phyloP scores from a whole-genome alignment of 2,329 filamentous ascomycete genomes.

The Polychaeton citri region DNA sequence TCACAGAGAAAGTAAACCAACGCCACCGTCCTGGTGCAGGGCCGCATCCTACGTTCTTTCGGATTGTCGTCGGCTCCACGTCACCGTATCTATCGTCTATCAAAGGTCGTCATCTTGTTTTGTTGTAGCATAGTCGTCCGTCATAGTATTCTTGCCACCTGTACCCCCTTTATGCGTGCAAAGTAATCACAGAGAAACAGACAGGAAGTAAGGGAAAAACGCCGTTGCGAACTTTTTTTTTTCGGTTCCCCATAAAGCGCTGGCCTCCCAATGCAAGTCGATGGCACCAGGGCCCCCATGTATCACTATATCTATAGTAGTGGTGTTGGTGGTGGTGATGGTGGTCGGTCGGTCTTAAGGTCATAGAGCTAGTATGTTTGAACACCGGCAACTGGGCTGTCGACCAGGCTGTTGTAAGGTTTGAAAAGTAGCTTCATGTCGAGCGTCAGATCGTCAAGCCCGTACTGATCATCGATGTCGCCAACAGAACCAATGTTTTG shows the following conservation, averaged over 20 bases:
- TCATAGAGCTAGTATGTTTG: conserved; percentile 16
- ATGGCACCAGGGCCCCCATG: background rate
- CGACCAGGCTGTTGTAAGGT: conserved; percentile 32
- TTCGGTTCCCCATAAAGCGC: background rate
- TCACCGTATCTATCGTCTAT: conserved; percentile 10
- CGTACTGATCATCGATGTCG: conserved; percentile 55
- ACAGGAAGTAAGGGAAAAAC: conserved; percentile 5
- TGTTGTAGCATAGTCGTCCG: conserved; percentile 4
- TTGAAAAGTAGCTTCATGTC: conserved; percentile 61
- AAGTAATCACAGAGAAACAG: conserved; percentile 5
- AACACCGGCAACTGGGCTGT: conserved; percentile 20
- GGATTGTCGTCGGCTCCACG: conserved; percentile 7
- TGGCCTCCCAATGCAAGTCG: background rate
- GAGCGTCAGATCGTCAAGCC: conserved; percentile 49
- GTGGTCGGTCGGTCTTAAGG: background rate
- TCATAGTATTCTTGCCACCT: conserved; percentile 1
- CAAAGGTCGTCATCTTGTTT: conserved; percentile 8
- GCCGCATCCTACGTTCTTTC: conserved; percentile 2
- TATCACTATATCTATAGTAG: background rate
- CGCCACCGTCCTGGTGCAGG: conserved; percentile 5
- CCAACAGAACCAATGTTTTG: conserved; percentile 56
- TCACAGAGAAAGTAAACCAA: no score
- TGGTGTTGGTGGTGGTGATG: background rate
- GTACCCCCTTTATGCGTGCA: conserved; percentile 5
- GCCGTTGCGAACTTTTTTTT: background rate